phyloP scores from a whole-genome alignment of 129 eudicot species.

The Flaveria linearis region DNA sequence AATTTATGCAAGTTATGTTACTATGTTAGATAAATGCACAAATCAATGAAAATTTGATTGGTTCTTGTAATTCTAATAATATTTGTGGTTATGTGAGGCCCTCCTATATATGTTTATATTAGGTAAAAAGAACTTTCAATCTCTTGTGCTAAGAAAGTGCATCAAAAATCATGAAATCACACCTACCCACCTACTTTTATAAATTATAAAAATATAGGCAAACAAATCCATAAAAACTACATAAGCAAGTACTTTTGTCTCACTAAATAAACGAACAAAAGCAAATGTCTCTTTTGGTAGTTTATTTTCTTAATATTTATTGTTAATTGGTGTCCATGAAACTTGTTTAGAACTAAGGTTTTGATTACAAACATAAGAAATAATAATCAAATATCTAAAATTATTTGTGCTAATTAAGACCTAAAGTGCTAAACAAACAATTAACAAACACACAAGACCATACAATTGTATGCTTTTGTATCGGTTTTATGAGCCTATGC shows the following conservation, averaged over 20 bases:
- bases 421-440: background rate
- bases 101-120: background rate
- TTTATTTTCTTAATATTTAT: background rate
- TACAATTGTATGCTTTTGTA: background rate
- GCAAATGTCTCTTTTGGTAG: background rate
- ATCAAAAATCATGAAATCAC: background rate
- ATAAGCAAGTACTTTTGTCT: background rate
- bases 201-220: background rate
- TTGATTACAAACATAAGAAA: too few relatives aligned
- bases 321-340: too few relatives aligned
- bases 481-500: background rate
- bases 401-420: background rate
- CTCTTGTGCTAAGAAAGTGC: background rate
- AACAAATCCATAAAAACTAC: conserved; percentile 2
- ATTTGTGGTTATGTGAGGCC: too few relatives aligned
- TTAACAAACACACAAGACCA: background rate
- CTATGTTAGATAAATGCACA: too few relatives aligned
- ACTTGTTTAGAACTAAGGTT: too few relatives aligned
- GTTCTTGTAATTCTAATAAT: too few relatives aligned
- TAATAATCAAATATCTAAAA: background rate
- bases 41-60: too few relatives aligned
- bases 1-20: too few relatives aligned
- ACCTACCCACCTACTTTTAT: background rate
- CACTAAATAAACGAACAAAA: background rate
- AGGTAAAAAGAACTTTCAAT: conserved; percentile 1